These are phyloP conservation scores for Discostella stelligeroides DNA, from an alignment of 108 stramenopile species.

Conservation along the genomic window DNA sequence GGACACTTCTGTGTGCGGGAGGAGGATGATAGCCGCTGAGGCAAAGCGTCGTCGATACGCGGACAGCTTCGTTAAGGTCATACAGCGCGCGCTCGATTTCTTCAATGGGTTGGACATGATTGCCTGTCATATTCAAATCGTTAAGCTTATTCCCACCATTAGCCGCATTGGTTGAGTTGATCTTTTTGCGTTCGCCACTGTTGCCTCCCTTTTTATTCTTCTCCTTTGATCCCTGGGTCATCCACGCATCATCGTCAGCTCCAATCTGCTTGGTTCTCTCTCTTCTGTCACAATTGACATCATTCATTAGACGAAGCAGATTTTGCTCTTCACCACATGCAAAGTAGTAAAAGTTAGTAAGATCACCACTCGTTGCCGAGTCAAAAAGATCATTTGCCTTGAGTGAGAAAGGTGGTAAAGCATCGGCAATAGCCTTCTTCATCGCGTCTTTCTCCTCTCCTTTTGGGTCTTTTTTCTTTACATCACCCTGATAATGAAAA, in stretches of 20 bases:
- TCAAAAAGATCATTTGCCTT: conserved; percentile 40
- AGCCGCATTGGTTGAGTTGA: conserved; percentile 15
- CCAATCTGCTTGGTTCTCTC: conserved; percentile 4
- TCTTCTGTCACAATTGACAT: background rate
- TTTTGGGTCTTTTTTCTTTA: conserved; percentile 13
- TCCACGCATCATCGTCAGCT: conserved; percentile 4
- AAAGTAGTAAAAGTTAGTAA: conserved; percentile 73
- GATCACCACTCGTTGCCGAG: conserved; percentile 42
- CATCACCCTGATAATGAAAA: background rate
- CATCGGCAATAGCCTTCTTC: conserved; percentile 37
- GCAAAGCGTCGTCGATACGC: conserved; percentile 55
- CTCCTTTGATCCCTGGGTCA: conserved; percentile 5
- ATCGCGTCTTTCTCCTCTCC: conserved; percentile 24
- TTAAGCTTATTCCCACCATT: background rate
- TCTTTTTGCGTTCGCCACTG: conserved; percentile 18
- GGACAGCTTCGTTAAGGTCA: conserved; percentile 54
- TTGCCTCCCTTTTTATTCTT: conserved; percentile 46
- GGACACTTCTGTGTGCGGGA: conserved; percentile 75
- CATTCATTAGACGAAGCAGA: conserved; percentile 17
- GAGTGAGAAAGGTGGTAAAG: conserved; percentile 9
- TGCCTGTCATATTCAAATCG: conserved; percentile 3
- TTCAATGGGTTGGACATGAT: background rate
- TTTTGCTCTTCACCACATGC: conserved; percentile 72
- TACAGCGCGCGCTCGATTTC: conserved; percentile 57
- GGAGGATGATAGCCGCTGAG: conserved; percentile 91